Evolutionary conservation across 1,284 basidiomycete genomes (phyloP), one percentile per base, ranked within the genome.

Genomic region (Apiotrichum brassicae): DNA sequence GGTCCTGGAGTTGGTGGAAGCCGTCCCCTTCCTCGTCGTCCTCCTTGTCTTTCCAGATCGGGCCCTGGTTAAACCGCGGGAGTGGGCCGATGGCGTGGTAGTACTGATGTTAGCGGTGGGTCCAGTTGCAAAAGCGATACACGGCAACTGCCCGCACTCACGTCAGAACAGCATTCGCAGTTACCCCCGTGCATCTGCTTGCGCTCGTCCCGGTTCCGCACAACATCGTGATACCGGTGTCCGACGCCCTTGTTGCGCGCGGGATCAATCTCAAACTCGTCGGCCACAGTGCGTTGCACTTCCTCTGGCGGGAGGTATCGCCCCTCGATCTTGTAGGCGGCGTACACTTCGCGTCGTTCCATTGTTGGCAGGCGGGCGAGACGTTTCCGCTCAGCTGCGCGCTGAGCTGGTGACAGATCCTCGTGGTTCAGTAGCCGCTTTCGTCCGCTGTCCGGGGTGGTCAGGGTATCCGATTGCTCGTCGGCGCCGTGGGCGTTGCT

Each of bases 121-220:
- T n/a, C n/a, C n/a, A n/a, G n/a, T n/a, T n/a, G n/a, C n/a, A n/a
- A n/a, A n/a, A n/a, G n/a, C n/a, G n/a, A n/a, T n/a, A n/a, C n/a
- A n/a, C n/a, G n/a, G n/a, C n/a, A n/a, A n/a, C n/a, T n/a, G n/a
- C n/a, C 58, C 37, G 34, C 32, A 76, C 82, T 57, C 63, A 89
- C 90, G 43, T 84, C 86, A 37, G 77, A 79, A 68, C 91, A 95
- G 54, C 83, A 85, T 61, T 87, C 86, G 68, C 91, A 95, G 57
- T 89, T 87, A 1, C 77, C 81, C 6, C 80, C 91, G 43, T 85
- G 77, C 77, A 94, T 78, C 52, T 76, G 74, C 59, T 77, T 78
- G 37, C 91, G 76, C 39, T 81, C 79, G 14, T 80, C 78, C 62
- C 79, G 85, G 43, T 76, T 76, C 28, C 90, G 77, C 25, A 88